A percentile compares a stretch with the other conserved stretches of the same genome.
Evolutionary conservation across 176 grass and related monocot genomes (phyloP).

Genomic region (Phyllostachys edulis): DNA sequence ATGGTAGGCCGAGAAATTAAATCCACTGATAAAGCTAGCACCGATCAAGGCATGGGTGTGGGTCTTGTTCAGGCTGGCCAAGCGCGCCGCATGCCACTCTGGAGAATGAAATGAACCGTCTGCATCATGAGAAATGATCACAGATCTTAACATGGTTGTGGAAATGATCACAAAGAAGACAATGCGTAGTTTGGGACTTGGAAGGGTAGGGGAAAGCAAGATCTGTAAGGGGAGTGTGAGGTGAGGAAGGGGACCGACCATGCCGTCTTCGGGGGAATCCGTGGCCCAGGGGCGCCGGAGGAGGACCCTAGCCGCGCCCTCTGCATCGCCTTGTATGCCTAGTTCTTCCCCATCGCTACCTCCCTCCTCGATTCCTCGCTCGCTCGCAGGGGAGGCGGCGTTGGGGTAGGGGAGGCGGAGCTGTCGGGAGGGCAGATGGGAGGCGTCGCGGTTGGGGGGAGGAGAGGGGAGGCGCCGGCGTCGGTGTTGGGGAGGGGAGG

Average conservation of each 20-base stretch:
- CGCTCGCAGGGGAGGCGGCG: no score
- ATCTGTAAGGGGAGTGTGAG: slow-evolving; percentile 15
- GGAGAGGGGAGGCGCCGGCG: no score
- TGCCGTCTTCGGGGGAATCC: slow-evolving; percentile 83
- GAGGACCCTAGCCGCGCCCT: slow-evolving; percentile 78
- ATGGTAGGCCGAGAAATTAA: no score
- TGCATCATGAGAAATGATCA: no score
- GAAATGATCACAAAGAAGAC: neutral
- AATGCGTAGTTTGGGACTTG: neutral
- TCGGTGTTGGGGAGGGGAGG: no score
- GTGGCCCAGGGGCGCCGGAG: slow-evolving; percentile 64
- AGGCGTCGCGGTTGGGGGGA: no score
- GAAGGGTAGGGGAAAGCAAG: neutral
- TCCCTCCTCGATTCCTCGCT: neutral
- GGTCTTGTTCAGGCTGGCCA: slow-evolving; percentile 93
- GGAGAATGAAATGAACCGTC: slow-evolving; percentile 99
- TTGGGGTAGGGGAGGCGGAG: no score
- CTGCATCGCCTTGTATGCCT: slow-evolving; percentile 99
- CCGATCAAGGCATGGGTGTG: no score
- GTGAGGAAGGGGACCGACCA: slow-evolving; percentile 98
- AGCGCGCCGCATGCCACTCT: slow-evolving; percentile 99
- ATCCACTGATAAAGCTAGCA: no score
- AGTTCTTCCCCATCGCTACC: slow-evolving; percentile 83
- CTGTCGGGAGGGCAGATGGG: no score
- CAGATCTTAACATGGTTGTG: slow-evolving; percentile 14